Base-by-base conservation (phyloP, 2,329 filamentous ascomycete species). In the Pyrenophora tritici-repentis region DNA sequence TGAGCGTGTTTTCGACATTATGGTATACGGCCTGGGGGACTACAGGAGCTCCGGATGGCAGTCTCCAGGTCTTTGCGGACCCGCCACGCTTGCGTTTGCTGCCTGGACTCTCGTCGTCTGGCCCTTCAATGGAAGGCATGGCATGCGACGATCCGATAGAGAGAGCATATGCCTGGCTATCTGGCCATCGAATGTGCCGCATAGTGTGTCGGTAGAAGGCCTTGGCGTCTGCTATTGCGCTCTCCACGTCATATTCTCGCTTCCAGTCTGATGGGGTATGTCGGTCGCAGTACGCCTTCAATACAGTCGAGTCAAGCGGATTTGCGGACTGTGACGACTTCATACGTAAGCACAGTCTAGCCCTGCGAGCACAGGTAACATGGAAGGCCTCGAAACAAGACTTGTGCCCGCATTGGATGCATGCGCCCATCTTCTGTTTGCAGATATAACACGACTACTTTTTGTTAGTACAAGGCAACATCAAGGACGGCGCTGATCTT, bases 391-490 rank as follows among this genome's bases (percentile, higher is more conserved):
- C 88, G 69, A 96, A 99, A 74, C 94, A 99, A 55, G 88, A 90
- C 75, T 97, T 97, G 78, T 97, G 97, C 54, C 92, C 91, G 74
- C 94, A 99, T 73, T 99, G 94, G 54, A 99, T 97, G 73, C 93
- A 97, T 34, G 94, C 93, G 17, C 94, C 94, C 94, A 99, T 99
- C 65, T 87, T 89, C 75, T 99, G 94, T 60, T 91, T 88, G 76
- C 94, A 99, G 50, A 99, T 95, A 73, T 99, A 99, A 76, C 94
- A 99, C 34, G 84, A 87, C 68, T 79, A 51, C 12, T 1, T 1
- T 29, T 18, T 6, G 47, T 73, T 44, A 73, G 61, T 20, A 37
- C 26, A 29, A 36, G 8, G 12, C 5, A 3, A 9, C 22, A 36
- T 7, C 2, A 35, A 8, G 12, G 4, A 32, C n/a, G 9, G 13